Evolutionary conservation across 768 basidiomycete genomes (phyloP).

Genomic region (Lepiota subincarnata): DNA sequence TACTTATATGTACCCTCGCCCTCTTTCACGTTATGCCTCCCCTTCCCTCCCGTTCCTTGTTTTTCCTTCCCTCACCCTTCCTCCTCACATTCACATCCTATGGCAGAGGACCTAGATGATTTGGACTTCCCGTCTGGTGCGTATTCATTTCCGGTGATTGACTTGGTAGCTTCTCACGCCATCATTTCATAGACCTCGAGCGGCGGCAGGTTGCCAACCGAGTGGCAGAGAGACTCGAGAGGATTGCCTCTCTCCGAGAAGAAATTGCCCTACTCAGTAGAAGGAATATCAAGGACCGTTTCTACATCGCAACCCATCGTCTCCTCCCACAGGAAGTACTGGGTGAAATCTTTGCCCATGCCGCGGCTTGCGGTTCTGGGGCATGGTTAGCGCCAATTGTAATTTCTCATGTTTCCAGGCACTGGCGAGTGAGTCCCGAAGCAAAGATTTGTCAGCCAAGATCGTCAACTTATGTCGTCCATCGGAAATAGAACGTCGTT

Average conservation of each 20-base stretch:
- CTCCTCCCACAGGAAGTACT: slow-evolving; percentile 9
- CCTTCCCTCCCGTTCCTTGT: background rate
- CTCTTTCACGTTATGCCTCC: background rate
- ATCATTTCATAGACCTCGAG: slow-evolving; percentile 7
- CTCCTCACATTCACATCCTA: background rate
- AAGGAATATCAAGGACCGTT: slow-evolving; percentile 8
- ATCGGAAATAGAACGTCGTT: slow-evolving; percentile 5
- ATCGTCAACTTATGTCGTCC: background rate
- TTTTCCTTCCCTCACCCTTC: background rate
- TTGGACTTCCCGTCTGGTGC: slow-evolving; percentile 3
- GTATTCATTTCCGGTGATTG: slow-evolving; percentile 7
- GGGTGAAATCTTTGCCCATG: slow-evolving; percentile 9
- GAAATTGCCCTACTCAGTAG: slow-evolving; percentile 9
- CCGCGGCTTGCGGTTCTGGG: background rate
- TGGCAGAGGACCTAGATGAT: background rate
- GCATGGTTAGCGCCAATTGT: slow-evolving; percentile 11
- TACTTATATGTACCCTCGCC: background rate
- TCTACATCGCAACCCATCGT: slow-evolving; percentile 13
- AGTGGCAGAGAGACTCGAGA: background rate
- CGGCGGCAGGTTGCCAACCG: background rate
- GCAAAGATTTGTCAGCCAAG: background rate
- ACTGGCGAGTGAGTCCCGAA: slow-evolving; percentile 11
- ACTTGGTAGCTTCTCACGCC: background rate
- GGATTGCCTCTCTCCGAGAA: slow-evolving; percentile 5
- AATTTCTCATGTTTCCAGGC: slow-evolving; percentile 12